A percentile compares a stretch with the other conserved stretches of the same genome.
phyloP scores from a whole-genome alignment of 1,284 basidiomycete genomes.

The Mrakiaceae sp. region DNA sequence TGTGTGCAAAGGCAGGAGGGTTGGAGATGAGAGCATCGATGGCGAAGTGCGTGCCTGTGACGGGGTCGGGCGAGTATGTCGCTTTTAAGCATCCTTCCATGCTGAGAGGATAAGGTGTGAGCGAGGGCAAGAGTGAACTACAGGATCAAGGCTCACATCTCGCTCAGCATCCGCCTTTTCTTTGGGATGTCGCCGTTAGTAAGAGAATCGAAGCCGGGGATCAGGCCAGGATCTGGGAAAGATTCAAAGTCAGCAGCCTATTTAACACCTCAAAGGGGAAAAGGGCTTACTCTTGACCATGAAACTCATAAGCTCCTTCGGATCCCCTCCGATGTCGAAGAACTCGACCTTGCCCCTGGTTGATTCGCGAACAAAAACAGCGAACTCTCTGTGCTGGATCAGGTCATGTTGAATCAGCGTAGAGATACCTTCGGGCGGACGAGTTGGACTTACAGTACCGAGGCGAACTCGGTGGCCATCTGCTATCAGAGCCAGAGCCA shows the following conservation, averaged over 20 bases:
- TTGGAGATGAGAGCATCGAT: constrained; percentile 56
- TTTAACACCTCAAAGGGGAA: constrained; percentile 18
- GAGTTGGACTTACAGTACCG: constrained; percentile 37
- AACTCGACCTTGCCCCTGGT: constrained; percentile 41
- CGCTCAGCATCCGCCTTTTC: constrained; percentile 42
- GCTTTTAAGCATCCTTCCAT: constrained; percentile 49
- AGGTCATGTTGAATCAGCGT: neutral
- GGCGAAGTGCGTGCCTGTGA: constrained; percentile 40
- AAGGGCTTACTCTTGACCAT: too few relatives aligned
- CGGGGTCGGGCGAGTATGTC: constrained; percentile 42
- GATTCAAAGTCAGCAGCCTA: neutral
- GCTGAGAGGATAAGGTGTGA: constrained; percentile 28
- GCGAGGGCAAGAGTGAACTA: too few relatives aligned
- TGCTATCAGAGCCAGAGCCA: constrained; percentile 44
- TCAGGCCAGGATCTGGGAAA: constrained; percentile 38
- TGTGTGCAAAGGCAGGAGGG: constrained; percentile 52
- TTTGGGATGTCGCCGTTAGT: constrained; percentile 43
- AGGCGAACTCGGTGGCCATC: constrained; percentile 53
- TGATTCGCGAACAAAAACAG: constrained; percentile 43
- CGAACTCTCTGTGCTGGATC: constrained; percentile 45
- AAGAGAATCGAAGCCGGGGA: constrained; percentile 42
- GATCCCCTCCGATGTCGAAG: constrained; percentile 48
- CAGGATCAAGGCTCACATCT: constrained; percentile 31
- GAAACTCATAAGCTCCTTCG: constrained; percentile 44
- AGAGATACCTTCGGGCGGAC: too few relatives aligned